Conservation (phyloP, 2,329 filamentous ascomycete species). For the Epichloe glyceriae region DNA sequence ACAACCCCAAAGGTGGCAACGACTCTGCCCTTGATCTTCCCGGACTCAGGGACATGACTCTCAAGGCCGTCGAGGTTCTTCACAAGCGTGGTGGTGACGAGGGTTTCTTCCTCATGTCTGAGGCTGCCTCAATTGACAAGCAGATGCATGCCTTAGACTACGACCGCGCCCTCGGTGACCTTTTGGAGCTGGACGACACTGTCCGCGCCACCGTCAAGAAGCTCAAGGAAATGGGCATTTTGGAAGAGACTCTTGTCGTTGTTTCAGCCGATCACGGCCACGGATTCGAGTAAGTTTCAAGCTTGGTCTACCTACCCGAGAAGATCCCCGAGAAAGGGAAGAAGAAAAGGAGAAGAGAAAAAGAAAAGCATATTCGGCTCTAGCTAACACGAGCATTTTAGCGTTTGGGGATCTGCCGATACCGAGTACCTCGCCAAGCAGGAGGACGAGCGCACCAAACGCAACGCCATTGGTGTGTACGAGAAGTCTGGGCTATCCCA, state of each 20-base stretch:
- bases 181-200: slow-evolving; percentile 77
- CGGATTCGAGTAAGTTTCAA: slow-evolving; percentile 53
- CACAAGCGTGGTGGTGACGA: slow-evolving; percentile 50
- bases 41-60: slow-evolving; percentile 78
- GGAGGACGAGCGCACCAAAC: slow-evolving; percentile 55
- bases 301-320: background rate
- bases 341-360: background rate
- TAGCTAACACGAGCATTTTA: slow-evolving; percentile 8
- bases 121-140: slow-evolving; percentile 78
- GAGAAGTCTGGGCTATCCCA: slow-evolving; percentile 60
- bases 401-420: slow-evolving; percentile 68
- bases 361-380: background rate
- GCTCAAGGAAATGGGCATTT: slow-evolving; percentile 49
- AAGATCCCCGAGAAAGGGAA: too few species aligned
- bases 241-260: slow-evolving; percentile 65
- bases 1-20: slow-evolving; percentile 54
- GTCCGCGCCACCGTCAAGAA: slow-evolving; percentile 61
- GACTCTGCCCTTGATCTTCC: slow-evolving; percentile 60
- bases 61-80: slow-evolving; percentile 76
- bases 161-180: slow-evolving; percentile 70
- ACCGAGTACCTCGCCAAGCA: slow-evolving; percentile 62
- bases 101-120: slow-evolving; percentile 80
- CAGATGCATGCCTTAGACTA: slow-evolving; percentile 82
- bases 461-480: slow-evolving; percentile 63
- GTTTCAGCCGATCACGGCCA: slow-evolving; percentile 84